Conservation (phyloP, 2,329 filamentous ascomycete species). For the Talaromyces sp. region DNA sequence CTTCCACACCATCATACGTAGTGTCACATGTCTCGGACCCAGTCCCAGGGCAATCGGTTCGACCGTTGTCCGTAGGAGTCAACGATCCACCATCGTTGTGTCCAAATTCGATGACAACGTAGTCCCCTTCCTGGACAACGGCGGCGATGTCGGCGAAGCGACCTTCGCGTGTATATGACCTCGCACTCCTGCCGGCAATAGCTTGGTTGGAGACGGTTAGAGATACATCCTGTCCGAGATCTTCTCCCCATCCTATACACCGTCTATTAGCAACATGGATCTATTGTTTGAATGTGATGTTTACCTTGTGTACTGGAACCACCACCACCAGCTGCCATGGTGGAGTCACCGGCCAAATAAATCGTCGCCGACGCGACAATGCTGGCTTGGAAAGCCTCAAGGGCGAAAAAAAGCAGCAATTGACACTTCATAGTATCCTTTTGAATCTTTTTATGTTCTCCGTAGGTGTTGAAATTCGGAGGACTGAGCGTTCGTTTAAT, state of each 20-base stretch:
- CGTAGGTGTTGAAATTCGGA: neutral
- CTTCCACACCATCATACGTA: conserved; percentile 45
- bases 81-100: conserved; percentile 56
- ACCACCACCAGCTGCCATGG: conserved; percentile 22
- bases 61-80: conserved; percentile 52
- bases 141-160: conserved; percentile 56
- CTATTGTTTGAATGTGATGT: conserved; percentile 1
- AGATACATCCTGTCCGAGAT: conserved; percentile 48
- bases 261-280: neutral
- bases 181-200: conserved; percentile 60
- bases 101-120: conserved; percentile 66
- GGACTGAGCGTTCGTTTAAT: neutral
- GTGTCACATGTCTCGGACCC: conserved; percentile 51
- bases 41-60: conserved; percentile 54
- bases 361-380: neutral
- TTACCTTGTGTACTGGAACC: conserved; percentile 1
- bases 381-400: neutral
- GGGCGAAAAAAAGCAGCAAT: neutral
- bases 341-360: conserved; percentile 29
- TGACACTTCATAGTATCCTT: neutral
- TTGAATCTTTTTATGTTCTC: neutral
- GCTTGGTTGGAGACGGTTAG: conserved; percentile 58
- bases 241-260: conserved; percentile 56
- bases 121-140: conserved; percentile 53
- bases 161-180: conserved; percentile 62